phyloP scores from a whole-genome alignment of 768 basidiomycete genomes.

The Russula virescens region DNA sequence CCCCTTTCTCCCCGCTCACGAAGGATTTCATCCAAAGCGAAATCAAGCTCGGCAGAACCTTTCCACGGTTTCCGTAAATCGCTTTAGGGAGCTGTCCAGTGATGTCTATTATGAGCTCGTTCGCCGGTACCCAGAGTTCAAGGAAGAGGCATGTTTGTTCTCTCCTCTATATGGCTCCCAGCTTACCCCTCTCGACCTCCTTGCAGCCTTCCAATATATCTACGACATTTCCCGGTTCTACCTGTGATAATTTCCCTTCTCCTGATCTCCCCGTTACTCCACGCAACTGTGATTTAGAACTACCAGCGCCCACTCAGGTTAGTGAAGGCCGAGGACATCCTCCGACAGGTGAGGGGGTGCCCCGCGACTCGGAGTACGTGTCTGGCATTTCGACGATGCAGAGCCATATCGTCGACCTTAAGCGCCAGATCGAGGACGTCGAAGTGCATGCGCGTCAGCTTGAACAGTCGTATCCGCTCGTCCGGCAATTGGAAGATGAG shows the following conservation, averaged over 20 bases:
- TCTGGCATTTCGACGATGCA: slow-evolving; percentile 93
- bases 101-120: slow-evolving; percentile 95
- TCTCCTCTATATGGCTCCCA: slow-evolving; percentile 13
- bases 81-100: slow-evolving; percentile 92
- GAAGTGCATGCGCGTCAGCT: slow-evolving; percentile 47
- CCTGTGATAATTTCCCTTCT: slow-evolving; percentile 69
- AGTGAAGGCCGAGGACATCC: slow-evolving; percentile 8
- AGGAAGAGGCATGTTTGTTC: slow-evolving; percentile 61
- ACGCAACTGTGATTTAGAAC: slow-evolving; percentile 24
- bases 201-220: slow-evolving; percentile 27
- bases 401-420: slow-evolving; percentile 59
- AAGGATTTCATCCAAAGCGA: slow-evolving; percentile 96
- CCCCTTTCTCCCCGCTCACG: slow-evolving; percentile 84
- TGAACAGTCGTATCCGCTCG: slow-evolving; percentile 52
- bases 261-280: slow-evolving; percentile 52
- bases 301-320: background rate
- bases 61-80: slow-evolving; percentile 78
- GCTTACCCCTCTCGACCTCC: slow-evolving; percentile 12
- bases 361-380: slow-evolving; percentile 69
- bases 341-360: slow-evolving; percentile 54
- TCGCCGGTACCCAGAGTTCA: slow-evolving; percentile 92
- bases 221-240: slow-evolving; percentile 48
- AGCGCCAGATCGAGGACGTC: slow-evolving; percentile 61
- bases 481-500: slow-evolving; percentile 71
- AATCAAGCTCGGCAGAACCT: slow-evolving; percentile 98